Conservation (phyloP, 495 filamentous ascomycete species). For the Xanthoparmelia taractica region DNA sequence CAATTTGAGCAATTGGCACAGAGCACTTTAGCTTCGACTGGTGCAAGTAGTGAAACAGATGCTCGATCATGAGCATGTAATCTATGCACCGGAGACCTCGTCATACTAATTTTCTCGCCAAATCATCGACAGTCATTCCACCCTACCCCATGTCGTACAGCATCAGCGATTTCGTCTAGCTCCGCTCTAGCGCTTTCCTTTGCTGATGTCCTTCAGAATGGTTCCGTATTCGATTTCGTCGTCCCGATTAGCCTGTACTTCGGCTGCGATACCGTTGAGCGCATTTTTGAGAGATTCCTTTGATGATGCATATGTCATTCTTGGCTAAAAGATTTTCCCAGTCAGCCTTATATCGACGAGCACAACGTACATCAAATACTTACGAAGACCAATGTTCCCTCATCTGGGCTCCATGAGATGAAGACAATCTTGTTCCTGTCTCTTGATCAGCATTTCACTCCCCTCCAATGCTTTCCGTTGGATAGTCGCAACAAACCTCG, state of each 20-base stretch:
- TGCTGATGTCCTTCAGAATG: slow-evolving; percentile 71
- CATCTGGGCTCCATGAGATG: slow-evolving; percentile 85
- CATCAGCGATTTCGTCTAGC: not conserved
- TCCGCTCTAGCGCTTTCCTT: slow-evolving; percentile 49
- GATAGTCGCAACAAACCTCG: slow-evolving; percentile 47
- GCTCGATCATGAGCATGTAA: slow-evolving; percentile 5
- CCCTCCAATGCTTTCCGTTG: not conserved
- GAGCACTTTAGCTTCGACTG: not conserved
- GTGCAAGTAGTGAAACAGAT: not conserved
- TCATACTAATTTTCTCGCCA: not conserved
- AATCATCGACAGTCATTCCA: not conserved
- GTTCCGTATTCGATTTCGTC: slow-evolving; percentile 81
- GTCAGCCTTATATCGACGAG: slow-evolving; percentile 27
- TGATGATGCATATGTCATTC: slow-evolving; percentile 96
- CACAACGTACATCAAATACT: slow-evolving; percentile 32
- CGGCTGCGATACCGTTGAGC: slow-evolving; percentile 67
- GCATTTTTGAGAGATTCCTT: slow-evolving; percentile 86
- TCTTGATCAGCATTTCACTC: slow-evolving; percentile 11
- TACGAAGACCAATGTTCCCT: slow-evolving; percentile 68
- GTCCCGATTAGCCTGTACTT: slow-evolving; percentile 88
- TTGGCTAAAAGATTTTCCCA: slow-evolving; percentile 43
- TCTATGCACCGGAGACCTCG: slow-evolving; percentile 4
- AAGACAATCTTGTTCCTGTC: slow-evolving; percentile 90
- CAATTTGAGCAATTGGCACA: not conserved
- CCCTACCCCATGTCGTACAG: not conserved